A percentile compares a stretch with the other conserved stretches of the same genome.
phyloP scores from a whole-genome alignment of 2,329 filamentous ascomycete species.

The Alternaria arbusti region DNA sequence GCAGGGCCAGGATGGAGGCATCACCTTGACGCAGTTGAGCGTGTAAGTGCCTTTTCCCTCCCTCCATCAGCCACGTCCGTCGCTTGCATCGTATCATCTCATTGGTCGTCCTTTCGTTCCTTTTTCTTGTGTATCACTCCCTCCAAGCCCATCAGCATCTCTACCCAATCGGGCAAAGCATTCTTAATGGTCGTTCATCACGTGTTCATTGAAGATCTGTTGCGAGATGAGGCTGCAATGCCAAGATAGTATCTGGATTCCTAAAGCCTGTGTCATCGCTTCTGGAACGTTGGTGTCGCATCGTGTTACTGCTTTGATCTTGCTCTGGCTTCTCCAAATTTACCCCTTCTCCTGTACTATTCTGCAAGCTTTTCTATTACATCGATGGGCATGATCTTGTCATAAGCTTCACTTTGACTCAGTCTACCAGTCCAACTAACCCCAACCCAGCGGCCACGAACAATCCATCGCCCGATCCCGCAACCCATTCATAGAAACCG shows the following conservation, averaged over 20 bases:
- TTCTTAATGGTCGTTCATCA: conserved; percentile 1
- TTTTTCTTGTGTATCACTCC: not conserved
- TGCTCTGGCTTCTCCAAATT: not conserved
- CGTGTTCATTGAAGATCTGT: not conserved
- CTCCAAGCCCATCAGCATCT: conserved; percentile 1
- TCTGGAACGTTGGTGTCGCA: not conserved
- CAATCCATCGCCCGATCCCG: conserved; percentile 53
- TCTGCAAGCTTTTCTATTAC: not conserved
- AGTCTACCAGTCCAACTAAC: not conserved
- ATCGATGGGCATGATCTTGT: not conserved
- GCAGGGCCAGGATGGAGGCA: conserved; percentile 74
- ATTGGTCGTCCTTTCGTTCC: conserved; percentile 1
- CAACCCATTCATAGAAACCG: conserved; percentile 93
- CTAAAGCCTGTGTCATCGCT: not conserved
- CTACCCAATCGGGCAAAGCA: conserved; percentile 16
- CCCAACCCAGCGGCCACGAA: conserved; percentile 38
- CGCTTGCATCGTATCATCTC: not conserved
- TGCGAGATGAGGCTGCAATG: not conserved
- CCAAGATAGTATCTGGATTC: not conserved
- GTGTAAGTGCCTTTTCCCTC: conserved; percentile 63
- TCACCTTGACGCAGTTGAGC: conserved; percentile 79
- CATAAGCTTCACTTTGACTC: not conserved
- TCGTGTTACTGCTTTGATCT: not conserved
- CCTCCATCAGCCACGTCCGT: not conserved
- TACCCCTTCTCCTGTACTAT: not conserved